Percentiles rank a stretch among this genome's conserved stretches.
phyloP scores from a whole-genome alignment of 805 yeast species.

The Teunomyces funiuensis region DNA sequence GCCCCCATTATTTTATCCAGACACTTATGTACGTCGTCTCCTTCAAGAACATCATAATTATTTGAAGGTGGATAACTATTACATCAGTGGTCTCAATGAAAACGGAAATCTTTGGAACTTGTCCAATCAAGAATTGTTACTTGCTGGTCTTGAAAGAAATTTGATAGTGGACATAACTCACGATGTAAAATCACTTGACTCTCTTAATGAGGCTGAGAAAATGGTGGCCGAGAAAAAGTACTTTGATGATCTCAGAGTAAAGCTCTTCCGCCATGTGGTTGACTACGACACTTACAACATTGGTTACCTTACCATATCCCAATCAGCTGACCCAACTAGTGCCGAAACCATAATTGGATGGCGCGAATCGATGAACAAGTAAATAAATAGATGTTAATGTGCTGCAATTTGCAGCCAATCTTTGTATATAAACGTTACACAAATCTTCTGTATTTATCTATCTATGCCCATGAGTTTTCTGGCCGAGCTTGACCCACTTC shows the following conservation, averaged over 20 bases:
- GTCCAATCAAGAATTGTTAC: conserved; percentile 49
- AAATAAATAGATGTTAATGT: background rate
- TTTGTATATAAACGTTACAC: conserved; percentile 3
- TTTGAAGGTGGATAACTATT: conserved; percentile 54
- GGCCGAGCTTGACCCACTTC: conserved; percentile 6
- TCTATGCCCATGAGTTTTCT: conserved; percentile 5
- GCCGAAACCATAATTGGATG: background rate
- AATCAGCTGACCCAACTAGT: no score
- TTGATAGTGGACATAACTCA: conserved; percentile 38
- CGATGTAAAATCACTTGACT: conserved; percentile 23
- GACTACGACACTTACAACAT: conserved; percentile 42
- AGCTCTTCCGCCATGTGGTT: conserved; percentile 40
- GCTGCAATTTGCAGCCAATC: background rate
- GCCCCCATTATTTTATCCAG: conserved; percentile 41
- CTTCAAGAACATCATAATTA: conserved; percentile 42
- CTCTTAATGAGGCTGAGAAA: conserved; percentile 14
- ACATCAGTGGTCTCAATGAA: conserved; percentile 34
- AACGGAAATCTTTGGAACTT: conserved; percentile 47
- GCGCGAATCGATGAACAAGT: background rate
- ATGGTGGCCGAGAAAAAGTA: conserved; percentile 14
- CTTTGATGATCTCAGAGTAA: conserved; percentile 32
- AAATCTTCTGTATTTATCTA: background rate
- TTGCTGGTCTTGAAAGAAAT: conserved; percentile 57
- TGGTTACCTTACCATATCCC: conserved; percentile 27
- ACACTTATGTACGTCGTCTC: conserved; percentile 32